Evolutionary conservation across 306 rosid species (phyloP).

Genomic region (Vigna reflexopilosa): DNA sequence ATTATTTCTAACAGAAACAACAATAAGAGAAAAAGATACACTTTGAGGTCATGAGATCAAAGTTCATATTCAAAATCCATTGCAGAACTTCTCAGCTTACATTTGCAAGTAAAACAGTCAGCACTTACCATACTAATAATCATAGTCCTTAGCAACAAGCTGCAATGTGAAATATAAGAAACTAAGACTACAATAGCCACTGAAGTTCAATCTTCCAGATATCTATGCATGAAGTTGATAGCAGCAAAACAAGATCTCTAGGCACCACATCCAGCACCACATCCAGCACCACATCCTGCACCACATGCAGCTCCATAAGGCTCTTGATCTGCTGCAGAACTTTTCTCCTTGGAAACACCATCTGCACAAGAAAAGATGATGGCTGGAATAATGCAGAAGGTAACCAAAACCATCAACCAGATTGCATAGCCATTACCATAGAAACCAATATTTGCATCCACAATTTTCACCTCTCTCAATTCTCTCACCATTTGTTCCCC

Average conservation of each 20-base stretch:
- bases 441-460: constrained; percentile 42
- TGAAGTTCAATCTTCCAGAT: constrained; percentile 7
- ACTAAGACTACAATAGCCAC: constrained; percentile 13
- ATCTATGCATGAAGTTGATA: constrained; percentile 24
- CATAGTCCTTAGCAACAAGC: constrained; percentile 35
- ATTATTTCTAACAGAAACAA: no score
- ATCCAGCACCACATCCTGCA: constrained; percentile 67
- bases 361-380: constrained; percentile 70
- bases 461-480: constrained; percentile 49
- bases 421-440: constrained; percentile 40
- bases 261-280: constrained; percentile 78
- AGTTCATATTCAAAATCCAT: constrained; percentile 34
- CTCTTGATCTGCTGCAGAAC: constrained; percentile 54
- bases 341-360: constrained; percentile 63
- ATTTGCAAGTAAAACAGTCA: constrained; percentile 25
- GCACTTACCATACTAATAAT: constrained; percentile 8
- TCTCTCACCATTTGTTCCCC: constrained; percentile 58
- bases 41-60: constrained; percentile 11
- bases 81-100: constrained; percentile 14
- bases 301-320: constrained; percentile 62
- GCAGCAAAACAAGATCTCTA: constrained; percentile 26
- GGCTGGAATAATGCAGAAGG: constrained; percentile 58
- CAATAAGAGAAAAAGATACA: neutral
- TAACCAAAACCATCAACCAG: constrained; percentile 53
- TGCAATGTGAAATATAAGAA: constrained; percentile 20